Evolutionary conservation across 495 filamentous ascomycete species (phyloP).

Genomic region (Xylaria cubensis): DNA sequence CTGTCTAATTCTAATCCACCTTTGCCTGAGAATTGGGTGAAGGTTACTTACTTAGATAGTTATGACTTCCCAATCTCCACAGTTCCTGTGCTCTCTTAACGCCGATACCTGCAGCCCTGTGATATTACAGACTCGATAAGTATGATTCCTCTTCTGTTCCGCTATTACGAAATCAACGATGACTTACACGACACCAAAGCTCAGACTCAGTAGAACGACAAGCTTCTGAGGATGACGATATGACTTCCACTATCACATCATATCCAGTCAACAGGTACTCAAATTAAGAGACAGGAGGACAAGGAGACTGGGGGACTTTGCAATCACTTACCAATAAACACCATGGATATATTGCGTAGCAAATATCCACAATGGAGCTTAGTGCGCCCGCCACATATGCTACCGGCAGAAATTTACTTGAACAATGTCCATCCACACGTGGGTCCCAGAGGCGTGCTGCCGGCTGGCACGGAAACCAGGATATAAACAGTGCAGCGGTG

Average conservation of each 20-base stretch:
- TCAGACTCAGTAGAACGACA: constrained; percentile 3
- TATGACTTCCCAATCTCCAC: neutral
- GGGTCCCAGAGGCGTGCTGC: constrained; percentile 5
- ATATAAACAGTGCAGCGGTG: neutral
- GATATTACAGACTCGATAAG: neutral
- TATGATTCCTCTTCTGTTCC: neutral
- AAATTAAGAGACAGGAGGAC: neutral
- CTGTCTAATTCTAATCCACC: neutral
- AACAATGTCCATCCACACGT: constrained; percentile 4
- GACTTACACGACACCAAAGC: constrained; percentile 13
- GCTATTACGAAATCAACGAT: neutral
- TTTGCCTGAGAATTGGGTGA: neutral
- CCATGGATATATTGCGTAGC: constrained; percentile 14
- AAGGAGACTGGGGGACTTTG: neutral
- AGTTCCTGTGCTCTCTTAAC: constrained; percentile 8
- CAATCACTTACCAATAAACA: constrained; percentile 10
- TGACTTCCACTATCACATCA: neutral
- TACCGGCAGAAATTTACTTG: neutral
- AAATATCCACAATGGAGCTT: constrained; percentile 2
- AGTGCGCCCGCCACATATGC: constrained; percentile 1
- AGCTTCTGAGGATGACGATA: neutral
- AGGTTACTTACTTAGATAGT: constrained; percentile 9
- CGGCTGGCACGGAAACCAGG: constrained; percentile 13
- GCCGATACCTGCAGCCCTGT: constrained; percentile 7
- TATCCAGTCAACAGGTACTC: neutral